These are phyloP conservation scores for Kwoniella europaea DNA, from an alignment of 768 basidiomycete species.

Conservation along the genomic window DNA sequence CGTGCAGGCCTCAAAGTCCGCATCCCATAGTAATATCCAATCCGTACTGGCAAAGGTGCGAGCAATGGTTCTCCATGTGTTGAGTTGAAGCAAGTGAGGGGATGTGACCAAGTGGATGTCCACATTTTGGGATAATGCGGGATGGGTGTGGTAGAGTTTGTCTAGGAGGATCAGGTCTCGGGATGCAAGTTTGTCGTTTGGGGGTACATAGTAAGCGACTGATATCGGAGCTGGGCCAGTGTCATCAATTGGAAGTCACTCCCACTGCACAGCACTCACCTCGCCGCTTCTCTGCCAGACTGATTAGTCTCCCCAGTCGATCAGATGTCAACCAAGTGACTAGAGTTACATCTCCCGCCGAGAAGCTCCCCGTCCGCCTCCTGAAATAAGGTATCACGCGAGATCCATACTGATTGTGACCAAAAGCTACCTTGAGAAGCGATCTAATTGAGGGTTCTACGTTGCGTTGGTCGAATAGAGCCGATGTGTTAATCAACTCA, in stretches of 20 bases:
- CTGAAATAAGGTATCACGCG: background rate
- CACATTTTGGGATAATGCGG: background rate
- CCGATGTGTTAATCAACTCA: background rate
- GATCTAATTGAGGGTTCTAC: background rate
- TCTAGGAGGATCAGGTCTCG: background rate
- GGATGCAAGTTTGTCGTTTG: background rate
- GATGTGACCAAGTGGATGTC: slow-evolving; percentile 9
- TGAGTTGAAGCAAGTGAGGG: background rate
- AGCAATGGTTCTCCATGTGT: slow-evolving; percentile 9
- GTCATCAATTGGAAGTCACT: background rate
- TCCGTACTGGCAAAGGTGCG: slow-evolving; percentile 5
- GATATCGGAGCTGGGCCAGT: background rate
- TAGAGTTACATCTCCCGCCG: background rate
- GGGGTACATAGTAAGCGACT: background rate
- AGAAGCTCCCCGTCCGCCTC: background rate
- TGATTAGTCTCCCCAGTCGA: background rate
- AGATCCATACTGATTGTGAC: background rate
- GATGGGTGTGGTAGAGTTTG: background rate
- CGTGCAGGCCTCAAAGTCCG: slow-evolving; percentile 6
- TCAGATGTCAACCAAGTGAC: background rate
- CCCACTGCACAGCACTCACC: background rate
- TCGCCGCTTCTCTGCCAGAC: background rate
- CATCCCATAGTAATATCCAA: slow-evolving; percentile 6
- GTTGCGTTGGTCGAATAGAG: background rate
- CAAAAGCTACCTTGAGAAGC: background rate